Evolutionary conservation across 2,329 filamentous ascomycete genomes (phyloP), one percentile per base, ranked within the genome.

Genomic region (Nothomitra cinnamomea): DNA sequence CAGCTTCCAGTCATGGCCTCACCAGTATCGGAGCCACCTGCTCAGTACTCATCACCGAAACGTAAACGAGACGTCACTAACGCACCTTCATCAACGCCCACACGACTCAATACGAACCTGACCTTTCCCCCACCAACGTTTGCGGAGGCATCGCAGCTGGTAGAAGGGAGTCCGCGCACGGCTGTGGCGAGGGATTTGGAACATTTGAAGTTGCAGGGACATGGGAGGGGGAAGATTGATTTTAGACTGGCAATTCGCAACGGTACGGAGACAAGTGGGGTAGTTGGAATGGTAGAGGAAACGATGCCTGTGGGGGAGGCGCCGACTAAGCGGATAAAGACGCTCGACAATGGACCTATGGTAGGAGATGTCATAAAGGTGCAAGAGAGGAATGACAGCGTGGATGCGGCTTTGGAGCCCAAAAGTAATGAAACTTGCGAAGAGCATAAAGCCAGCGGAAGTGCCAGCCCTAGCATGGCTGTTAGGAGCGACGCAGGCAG

Each of bases 161-260:
- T 13, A 19, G 45, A 28, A 6, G 25, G 45, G 8, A 49, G 45
- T 28, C 45, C 45, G 24, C 45, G 24, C 45, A 49, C 45, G 19
- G 45, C 25, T 4, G 45, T 49, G n/a, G 45, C 45, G n/a, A n/a
- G 17, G 32, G 45, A 35, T 49, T 35, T 49, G 28, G 45, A 49
- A 22, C 45, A 35, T 15, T 17, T 35, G n/a, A 49, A 35, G 45
- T 28, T 35, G 17, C 10, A 19, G 45, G 45, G 45, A 22, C n/a
- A 49, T 15, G 45, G 45, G 24, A 24, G 45, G 32, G 24, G 45
- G n/a, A 35, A 19, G 1, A 35, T 35, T 7, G 45, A 49, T 35
- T 49, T 49, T 13, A 24, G 32, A n/a, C 45, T 35, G 12, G 45
- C 25, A 19, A 35, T 49, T 49, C 45, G 45, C 13, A 32, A 49